Conservation (phyloP, 31 red algal genomes). For the Bonnemaisonia californica region DNA sequence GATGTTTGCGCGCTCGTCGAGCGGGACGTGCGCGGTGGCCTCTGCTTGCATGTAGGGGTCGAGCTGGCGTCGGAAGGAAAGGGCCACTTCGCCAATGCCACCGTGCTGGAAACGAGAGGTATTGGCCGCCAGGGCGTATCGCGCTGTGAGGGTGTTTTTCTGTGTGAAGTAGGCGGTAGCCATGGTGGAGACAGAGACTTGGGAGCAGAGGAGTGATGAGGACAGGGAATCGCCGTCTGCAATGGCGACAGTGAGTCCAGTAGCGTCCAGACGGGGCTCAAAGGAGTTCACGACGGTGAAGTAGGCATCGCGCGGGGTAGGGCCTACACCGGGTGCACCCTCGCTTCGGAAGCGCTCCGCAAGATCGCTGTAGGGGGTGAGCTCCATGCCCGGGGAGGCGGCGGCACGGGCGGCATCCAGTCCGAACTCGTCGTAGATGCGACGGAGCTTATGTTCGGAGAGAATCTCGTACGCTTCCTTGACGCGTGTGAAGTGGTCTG, state of each 20-base stretch:
- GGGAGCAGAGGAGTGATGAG: constrained; percentile 26
- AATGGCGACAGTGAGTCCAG: constrained; percentile 76
- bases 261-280: constrained; percentile 80
- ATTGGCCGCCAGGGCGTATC: constrained; percentile 34
- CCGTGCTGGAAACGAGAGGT: neutral
- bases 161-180: constrained; percentile 72
- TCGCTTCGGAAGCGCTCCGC: constrained; percentile 69
- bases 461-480: constrained; percentile 98
- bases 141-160: constrained; percentile 44
- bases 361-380: constrained; percentile 73
- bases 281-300: constrained; percentile 81
- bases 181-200: constrained; percentile 57
- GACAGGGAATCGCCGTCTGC: constrained; percentile 48
- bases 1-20: constrained; percentile 31
- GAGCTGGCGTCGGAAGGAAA: constrained; percentile 57
- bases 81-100: constrained; percentile 48
- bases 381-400: constrained; percentile 60
- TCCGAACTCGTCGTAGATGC: constrained; percentile 93
- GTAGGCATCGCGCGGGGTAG: constrained; percentile 59
- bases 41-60: constrained; percentile 66
- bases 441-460: constrained; percentile 80
- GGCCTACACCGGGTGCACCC: neutral
- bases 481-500: constrained; percentile 83
- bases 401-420: constrained; percentile 75
- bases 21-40: constrained; percentile 55